Conservation (phyloP, 805 yeast genomes). For the Metschnikowia gelsemii region DNA sequence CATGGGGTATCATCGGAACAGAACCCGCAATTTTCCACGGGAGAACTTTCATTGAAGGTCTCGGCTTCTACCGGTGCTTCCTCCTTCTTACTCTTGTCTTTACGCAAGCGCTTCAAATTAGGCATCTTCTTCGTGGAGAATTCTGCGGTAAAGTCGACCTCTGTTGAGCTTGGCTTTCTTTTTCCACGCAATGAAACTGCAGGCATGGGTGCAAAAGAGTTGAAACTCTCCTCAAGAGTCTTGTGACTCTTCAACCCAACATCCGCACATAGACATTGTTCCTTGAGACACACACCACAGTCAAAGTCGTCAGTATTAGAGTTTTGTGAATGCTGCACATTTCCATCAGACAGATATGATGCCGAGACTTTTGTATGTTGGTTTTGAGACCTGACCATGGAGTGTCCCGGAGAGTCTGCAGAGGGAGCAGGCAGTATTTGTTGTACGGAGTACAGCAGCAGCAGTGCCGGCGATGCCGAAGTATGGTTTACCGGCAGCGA, state of each 20-base stretch:
- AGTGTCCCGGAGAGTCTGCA: conserved; percentile 44
- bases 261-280: conserved; percentile 63
- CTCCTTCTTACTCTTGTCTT: conserved; percentile 11
- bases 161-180: conserved; percentile 28
- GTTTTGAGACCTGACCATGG: conserved; percentile 1
- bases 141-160: conserved; percentile 57
- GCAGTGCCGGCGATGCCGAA: conserved; percentile 25
- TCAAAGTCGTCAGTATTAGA: conserved; percentile 30
- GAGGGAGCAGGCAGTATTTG: conserved; percentile 57
- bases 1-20: conserved; percentile 92
- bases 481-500: conserved; percentile 19
- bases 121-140: conserved; percentile 38
- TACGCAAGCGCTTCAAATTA: conserved; percentile 34
- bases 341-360: neutral
- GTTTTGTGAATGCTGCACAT: neutral
- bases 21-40: conserved; percentile 83
- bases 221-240: conserved; percentile 34
- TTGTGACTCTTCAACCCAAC: conserved; percentile 41
- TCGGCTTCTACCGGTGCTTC: conserved; percentile 5
- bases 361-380: conserved; percentile 3
- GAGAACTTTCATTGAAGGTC: conserved; percentile 44
- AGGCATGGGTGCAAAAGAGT: conserved; percentile 55
- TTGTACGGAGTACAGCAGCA: conserved; percentile 38
- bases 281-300: conserved; percentile 70
- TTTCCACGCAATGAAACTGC: conserved; percentile 60